Evolutionary conservation across 2,329 filamentous ascomycete species (phyloP).

Genomic region (Neoarthrinium moseri): DNA sequence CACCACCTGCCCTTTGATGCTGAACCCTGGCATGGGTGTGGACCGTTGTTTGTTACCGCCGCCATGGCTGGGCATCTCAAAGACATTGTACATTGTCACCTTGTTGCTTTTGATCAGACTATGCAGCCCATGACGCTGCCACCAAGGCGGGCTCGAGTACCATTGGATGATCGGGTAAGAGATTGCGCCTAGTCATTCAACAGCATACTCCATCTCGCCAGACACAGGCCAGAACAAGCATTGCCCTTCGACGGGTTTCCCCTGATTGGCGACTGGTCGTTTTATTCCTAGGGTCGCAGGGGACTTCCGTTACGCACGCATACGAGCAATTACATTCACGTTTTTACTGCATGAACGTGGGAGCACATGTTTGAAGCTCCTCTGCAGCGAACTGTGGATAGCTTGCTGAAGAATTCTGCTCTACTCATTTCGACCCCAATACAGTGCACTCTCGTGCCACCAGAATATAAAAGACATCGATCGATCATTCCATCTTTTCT

Average conservation of each 20-base stretch:
- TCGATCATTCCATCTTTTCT: slow-evolving; percentile 19
- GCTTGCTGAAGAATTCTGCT: slow-evolving; percentile 2
- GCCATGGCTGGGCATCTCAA: neutral
- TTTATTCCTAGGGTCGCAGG: neutral
- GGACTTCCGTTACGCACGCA: neutral
- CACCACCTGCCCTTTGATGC: neutral
- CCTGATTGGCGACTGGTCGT: neutral
- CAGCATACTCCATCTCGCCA: no score
- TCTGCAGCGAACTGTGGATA: slow-evolving; percentile 1
- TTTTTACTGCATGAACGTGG: neutral
- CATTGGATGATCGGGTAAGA: slow-evolving; percentile 2
- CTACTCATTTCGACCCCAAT: neutral
- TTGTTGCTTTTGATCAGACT: neutral
- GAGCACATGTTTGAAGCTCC: neutral
- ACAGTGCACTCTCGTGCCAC: slow-evolving; percentile 13
- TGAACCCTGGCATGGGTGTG: neutral
- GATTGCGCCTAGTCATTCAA: neutral
- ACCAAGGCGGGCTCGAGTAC: neutral
- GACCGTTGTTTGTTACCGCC: neutral
- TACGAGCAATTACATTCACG: neutral
- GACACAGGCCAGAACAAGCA: neutral
- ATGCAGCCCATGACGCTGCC: slow-evolving; percentile 2
- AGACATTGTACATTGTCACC: neutral
- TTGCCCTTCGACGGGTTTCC: neutral
- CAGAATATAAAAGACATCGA: slow-evolving; percentile 27